Evolutionary conservation across 768 basidiomycete genomes (phyloP).

Genomic region (Leucocoprinus sp.): DNA sequence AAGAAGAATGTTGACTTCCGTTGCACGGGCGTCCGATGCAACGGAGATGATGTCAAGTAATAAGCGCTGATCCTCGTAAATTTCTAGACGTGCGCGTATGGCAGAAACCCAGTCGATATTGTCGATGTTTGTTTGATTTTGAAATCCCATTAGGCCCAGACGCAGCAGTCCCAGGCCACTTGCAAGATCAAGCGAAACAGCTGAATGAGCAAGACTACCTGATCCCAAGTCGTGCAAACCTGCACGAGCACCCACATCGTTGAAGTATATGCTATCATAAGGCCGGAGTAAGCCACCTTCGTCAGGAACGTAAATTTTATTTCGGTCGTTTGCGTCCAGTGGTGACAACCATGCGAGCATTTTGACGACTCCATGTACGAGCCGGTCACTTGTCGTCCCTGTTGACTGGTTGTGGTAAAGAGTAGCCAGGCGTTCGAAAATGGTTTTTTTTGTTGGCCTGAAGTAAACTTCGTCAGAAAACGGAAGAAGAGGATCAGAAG

Average conservation of each 20-base stretch:
- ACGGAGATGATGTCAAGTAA: slow-evolving; percentile 46
- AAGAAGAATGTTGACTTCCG: slow-evolving; percentile 29
- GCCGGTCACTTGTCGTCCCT: background rate
- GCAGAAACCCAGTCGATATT: slow-evolving; percentile 33
- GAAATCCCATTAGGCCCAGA: slow-evolving; percentile 27
- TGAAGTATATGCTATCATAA: slow-evolving; percentile 24
- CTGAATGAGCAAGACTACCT: slow-evolving; percentile 22
- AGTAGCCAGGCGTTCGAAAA: slow-evolving; percentile 16
- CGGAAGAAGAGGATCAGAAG: background rate
- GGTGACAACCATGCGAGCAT: slow-evolving; percentile 2
- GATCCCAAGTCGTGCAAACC: slow-evolving; percentile 15
- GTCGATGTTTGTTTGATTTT: slow-evolving; percentile 10
- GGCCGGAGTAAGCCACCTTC: slow-evolving; percentile 19
- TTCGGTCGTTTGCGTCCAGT: slow-evolving; percentile 15
- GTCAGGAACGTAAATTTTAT: slow-evolving; percentile 29
- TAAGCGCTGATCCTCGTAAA: slow-evolving; percentile 35
- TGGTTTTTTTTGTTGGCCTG: slow-evolving; percentile 25
- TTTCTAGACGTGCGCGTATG: slow-evolving; percentile 32
- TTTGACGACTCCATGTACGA: background rate
- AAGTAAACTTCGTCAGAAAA: background rate
- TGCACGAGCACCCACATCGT: slow-evolving; percentile 30
- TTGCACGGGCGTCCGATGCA: slow-evolving; percentile 41
- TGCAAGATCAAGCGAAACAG: slow-evolving; percentile 23
- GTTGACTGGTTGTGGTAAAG: slow-evolving; percentile 10
- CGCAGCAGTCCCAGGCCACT: slow-evolving; percentile 23